Conservation (phyloP, 768 basidiomycete genomes). For the Collybiopsis confluens region DNA sequence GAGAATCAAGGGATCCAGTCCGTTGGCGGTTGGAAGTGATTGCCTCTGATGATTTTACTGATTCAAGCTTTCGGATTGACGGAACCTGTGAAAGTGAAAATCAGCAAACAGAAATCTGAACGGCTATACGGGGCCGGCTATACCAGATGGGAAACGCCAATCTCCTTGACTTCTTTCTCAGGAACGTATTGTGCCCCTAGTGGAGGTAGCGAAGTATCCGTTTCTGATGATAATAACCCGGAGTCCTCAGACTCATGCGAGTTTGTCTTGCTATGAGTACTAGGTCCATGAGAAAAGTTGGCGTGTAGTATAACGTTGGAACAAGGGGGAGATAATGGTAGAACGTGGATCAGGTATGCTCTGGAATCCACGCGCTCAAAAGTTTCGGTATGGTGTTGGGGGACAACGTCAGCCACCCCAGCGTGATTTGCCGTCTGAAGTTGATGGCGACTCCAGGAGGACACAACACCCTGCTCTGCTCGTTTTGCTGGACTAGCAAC, state of each 20-base stretch:
- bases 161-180: not conserved
- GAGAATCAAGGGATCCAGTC: not conserved
- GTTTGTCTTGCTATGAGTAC: not conserved
- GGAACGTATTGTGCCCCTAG: not conserved
- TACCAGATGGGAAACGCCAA: not conserved
- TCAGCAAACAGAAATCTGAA: not conserved
- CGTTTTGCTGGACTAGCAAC: not conserved
- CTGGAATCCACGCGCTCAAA: not conserved
- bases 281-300: not conserved
- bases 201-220: not conserved
- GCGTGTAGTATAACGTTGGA: not conserved
- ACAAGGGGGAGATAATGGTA: not conserved
- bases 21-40: not conserved
- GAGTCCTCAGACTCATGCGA: not conserved
- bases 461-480: not conserved
- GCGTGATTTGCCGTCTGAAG: not conserved
- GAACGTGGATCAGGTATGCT: slow-evolving; percentile 1
- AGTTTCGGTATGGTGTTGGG: no score
- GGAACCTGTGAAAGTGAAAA: not conserved
- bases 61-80: not conserved
- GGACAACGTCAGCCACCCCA: no score
- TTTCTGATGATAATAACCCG: not conserved
- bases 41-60: not conserved
- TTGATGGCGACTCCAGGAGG: not conserved
- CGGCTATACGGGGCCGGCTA: not conserved